Evolutionary conservation across 2,329 filamentous ascomycete genomes (phyloP).

Genomic region (Cladosporium phlei): DNA sequence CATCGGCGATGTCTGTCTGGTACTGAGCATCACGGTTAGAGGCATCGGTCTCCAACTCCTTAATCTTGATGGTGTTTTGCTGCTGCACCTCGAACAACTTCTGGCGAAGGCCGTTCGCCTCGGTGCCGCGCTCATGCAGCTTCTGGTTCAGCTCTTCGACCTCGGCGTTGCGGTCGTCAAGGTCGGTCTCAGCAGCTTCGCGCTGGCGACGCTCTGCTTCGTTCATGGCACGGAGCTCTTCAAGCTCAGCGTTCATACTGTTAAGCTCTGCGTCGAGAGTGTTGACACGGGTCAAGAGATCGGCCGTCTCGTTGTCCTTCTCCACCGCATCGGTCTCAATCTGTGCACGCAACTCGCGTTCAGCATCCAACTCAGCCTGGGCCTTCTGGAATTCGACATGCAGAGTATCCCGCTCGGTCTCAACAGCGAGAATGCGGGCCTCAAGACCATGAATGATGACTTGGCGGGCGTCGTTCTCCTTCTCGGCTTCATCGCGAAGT

Average conservation of each 20-base stretch:
- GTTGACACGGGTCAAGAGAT: slow-evolving; percentile 35
- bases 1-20: slow-evolving; percentile 35
- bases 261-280: slow-evolving; percentile 30
- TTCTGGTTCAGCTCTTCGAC: slow-evolving; percentile 39
- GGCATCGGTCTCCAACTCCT: slow-evolving; percentile 34
- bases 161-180: slow-evolving; percentile 39
- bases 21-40: slow-evolving; percentile 38
- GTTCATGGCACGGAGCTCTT: slow-evolving; percentile 34
- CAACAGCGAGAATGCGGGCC: slow-evolving; percentile 33
- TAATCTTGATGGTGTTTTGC: slow-evolving; percentile 36
- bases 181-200: slow-evolving; percentile 39
- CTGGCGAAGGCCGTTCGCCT: slow-evolving; percentile 46
- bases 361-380: slow-evolving; percentile 32
- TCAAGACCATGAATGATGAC: slow-evolving; percentile 38
- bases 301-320: slow-evolving; percentile 33
- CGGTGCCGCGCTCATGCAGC: slow-evolving; percentile 38
- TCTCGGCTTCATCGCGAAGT: slow-evolving; percentile 36
- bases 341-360: slow-evolving; percentile 29
- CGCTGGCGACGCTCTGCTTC: slow-evolving; percentile 41
- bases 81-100: slow-evolving; percentile 46
- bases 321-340: slow-evolving; percentile 37
- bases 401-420: slow-evolving; percentile 34
- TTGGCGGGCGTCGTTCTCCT: slow-evolving; percentile 35
- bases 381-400: slow-evolving; percentile 31
- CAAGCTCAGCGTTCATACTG: slow-evolving; percentile 30